Conservation (phyloP, 352 stramenopile species). For the Phytophthora pinifolia region DNA sequence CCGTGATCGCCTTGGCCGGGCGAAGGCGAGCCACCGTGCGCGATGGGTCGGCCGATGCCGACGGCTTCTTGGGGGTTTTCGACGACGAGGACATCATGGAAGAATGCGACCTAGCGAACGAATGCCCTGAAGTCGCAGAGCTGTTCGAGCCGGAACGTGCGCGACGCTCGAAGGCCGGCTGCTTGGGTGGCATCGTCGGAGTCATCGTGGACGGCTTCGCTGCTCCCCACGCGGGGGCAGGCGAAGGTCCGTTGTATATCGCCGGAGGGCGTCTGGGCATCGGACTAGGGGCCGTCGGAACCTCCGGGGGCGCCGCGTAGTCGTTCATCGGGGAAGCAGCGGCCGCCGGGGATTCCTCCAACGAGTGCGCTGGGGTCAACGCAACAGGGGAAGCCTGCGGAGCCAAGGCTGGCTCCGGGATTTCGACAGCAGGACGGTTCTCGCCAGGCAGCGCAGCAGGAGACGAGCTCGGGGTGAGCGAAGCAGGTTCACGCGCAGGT, state of each 20-base stretch:
- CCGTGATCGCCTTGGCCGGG: conserved; percentile 89
- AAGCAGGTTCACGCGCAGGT: conserved; percentile 11
- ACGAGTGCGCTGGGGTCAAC: conserved; percentile 11
- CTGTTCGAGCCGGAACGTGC: conserved; percentile 71
- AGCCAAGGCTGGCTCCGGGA: conserved; percentile 4
- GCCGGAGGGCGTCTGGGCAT: conserved; percentile 28
- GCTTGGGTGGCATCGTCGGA: conserved; percentile 29
- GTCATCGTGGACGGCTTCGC: conserved; percentile 26
- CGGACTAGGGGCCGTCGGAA: conserved; percentile 16
- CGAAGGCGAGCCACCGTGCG: conserved; percentile 78
- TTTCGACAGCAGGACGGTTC: conserved; percentile 10
- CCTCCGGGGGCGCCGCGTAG: conserved; percentile 13
- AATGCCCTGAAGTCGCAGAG: conserved; percentile 76
- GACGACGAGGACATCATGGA: conserved; percentile 81
- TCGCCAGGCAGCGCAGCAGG: conserved; percentile 50
- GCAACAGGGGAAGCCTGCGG: conserved; percentile 17
- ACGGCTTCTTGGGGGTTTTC: conserved; percentile 61
- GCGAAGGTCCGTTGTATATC: conserved; percentile 40
- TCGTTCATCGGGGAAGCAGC: conserved; percentile 17
- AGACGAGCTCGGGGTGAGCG: conserved; percentile 42
- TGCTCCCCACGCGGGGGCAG: conserved; percentile 20
- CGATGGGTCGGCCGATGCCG: conserved; percentile 46
- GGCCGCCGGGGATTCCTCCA: conserved; percentile 18
- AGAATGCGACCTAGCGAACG: conserved; percentile 73
- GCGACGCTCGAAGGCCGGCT: conserved; percentile 35